phyloP scores from a whole-genome alignment of 108 stramenopile species.

The Mayamaea pseudoterrestris region DNA sequence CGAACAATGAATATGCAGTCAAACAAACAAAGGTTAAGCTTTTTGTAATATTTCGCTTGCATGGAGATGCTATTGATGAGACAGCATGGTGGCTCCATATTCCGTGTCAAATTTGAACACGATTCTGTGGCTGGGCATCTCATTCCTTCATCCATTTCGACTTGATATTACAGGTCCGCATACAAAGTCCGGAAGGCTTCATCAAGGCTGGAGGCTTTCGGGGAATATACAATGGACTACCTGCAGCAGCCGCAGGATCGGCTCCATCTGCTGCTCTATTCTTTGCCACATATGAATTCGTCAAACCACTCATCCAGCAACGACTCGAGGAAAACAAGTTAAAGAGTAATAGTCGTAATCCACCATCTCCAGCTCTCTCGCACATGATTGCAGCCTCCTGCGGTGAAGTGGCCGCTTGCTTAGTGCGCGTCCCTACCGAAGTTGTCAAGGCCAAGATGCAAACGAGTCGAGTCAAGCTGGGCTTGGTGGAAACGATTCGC shows the following conservation, averaged over 20 bases:
- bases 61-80: no score
- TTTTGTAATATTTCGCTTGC: no score
- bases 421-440: constrained; percentile 97
- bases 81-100: no score
- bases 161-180: no score
- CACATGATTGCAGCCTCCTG: constrained; percentile 87
- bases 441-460: constrained; percentile 98
- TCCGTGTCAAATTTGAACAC: no score
- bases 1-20: no score
- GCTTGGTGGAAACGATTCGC: constrained; percentile 34
- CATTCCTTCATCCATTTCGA: no score
- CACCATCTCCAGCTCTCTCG: constrained; percentile 28
- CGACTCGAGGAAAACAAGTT: background rate
- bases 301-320: background rate
- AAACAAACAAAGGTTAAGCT: no score
- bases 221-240: constrained; percentile 79
- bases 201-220: constrained; percentile 75
- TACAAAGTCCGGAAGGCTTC: constrained; percentile 87
- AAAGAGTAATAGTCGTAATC: background rate
- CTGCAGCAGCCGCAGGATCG: constrained; percentile 77
- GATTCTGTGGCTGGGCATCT: no score
- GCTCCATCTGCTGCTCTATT: constrained; percentile 91
- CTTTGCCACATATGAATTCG: constrained; percentile 89
- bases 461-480: constrained; percentile 31
- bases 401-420: constrained; percentile 89